These are phyloP conservation scores for Prunus persica DNA, from an alignment of 306 rosid genomes.

Conservation along the genomic window Prunus_persica_NCBIv2 NC_034009.1:9321501-9322000, in stretches of 20 bases:
- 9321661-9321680: neutral
- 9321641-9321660: neutral
- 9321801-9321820: conserved; percentile 3
- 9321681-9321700: neutral
- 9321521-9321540: conserved; percentile 90
- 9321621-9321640: neutral
- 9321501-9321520: conserved; percentile 97
- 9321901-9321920: too few relatives aligned
- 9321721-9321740: neutral
- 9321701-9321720: neutral
- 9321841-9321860: neutral
- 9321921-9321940: too few relatives aligned
- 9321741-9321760: too few relatives aligned
- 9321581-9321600: neutral
- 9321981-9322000: too few relatives aligned
- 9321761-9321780: conserved; percentile 31
- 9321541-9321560: conserved; percentile 80
- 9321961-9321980: too few relatives aligned
- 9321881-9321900: neutral
- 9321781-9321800: conserved; percentile 26
- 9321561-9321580: conserved; percentile 57
- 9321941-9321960: too few relatives aligned
- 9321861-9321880: neutral
- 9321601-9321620: neutral
- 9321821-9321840: neutral